phyloP scores from a whole-genome alignment of 179 eudicot species.

The Beta macrorhiza region DNA sequence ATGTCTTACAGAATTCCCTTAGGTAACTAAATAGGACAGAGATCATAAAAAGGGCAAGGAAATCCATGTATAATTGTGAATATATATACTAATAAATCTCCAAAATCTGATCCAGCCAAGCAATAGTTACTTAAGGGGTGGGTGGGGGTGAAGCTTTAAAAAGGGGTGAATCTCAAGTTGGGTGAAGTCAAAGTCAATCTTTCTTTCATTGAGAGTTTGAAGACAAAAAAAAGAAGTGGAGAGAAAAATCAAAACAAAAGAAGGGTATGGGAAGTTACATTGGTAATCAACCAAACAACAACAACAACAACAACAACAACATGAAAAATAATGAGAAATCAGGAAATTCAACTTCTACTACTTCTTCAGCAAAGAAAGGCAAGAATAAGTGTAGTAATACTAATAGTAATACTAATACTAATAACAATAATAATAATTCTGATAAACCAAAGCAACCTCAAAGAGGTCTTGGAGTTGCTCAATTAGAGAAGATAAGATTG shows the following conservation, averaged over 20 bases:
- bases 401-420: constrained; percentile 24
- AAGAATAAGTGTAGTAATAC: constrained; percentile 16
- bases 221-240: not conserved
- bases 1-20: not conserved
- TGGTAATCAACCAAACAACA: not conserved
- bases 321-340: constrained; percentile 9
- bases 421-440: constrained; percentile 3
- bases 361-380: constrained; percentile 28
- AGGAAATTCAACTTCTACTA: not conserved
- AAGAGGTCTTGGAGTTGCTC: constrained; percentile 35
- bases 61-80: constrained; percentile 10
- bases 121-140: constrained; percentile 20
- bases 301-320: not conserved
- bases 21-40: not conserved
- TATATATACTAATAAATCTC: constrained; percentile 25
- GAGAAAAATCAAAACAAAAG: not conserved
- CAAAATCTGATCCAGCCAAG: constrained; percentile 34
- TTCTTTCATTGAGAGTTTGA: not conserved
- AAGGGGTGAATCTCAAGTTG: constrained; percentile 13
- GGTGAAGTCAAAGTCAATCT: constrained; percentile 12
- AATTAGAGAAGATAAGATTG: constrained; percentile 45
- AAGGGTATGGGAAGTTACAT: not conserved
- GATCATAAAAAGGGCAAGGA: not conserved
- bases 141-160: constrained; percentile 21
- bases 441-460: constrained; percentile 66